Evolutionary conservation across 768 basidiomycete genomes (phyloP).

Genomic region (Saitozyma sp.): DNA sequence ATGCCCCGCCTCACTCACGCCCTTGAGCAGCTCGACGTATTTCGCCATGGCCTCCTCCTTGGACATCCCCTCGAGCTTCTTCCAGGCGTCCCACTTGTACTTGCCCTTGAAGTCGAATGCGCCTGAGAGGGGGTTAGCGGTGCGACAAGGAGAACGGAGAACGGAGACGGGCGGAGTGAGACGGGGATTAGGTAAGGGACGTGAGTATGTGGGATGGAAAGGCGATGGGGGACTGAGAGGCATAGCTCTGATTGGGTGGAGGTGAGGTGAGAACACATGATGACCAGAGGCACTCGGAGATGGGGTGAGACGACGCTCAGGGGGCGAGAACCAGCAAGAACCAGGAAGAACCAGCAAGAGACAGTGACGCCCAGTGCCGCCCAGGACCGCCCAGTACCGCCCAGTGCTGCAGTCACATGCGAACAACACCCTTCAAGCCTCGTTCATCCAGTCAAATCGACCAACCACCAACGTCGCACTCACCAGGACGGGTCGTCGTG

Average conservation of each 20-base stretch:
- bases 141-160: not conserved
- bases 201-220: too few species aligned
- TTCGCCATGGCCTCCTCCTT: constrained; percentile 69
- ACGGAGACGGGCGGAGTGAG: not conserved
- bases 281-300: too few species aligned
- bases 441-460: too few species aligned
- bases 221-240: too few species aligned
- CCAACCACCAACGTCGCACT: constrained; percentile 1
- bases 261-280: too few species aligned
- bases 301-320: too few species aligned
- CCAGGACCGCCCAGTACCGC: not conserved
- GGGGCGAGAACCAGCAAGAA: too few species aligned
- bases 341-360: too few species aligned
- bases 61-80: constrained; percentile 66
- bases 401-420: not conserved
- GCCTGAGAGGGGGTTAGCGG: constrained; percentile 55
- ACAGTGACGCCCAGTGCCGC: too few species aligned
- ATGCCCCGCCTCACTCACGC: constrained; percentile 57
- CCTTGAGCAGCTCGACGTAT: constrained; percentile 74
- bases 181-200: not conserved
- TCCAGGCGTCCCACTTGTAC: constrained; percentile 95
- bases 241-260: too few species aligned
- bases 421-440: not conserved
- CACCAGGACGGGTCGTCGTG: constrained; percentile 56
- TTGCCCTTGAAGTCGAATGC: constrained; percentile 82